These are phyloP conservation scores for Diddensiella caesifluorescens DNA, from an alignment of 805 yeast species.

Conservation along the genomic window DNA sequence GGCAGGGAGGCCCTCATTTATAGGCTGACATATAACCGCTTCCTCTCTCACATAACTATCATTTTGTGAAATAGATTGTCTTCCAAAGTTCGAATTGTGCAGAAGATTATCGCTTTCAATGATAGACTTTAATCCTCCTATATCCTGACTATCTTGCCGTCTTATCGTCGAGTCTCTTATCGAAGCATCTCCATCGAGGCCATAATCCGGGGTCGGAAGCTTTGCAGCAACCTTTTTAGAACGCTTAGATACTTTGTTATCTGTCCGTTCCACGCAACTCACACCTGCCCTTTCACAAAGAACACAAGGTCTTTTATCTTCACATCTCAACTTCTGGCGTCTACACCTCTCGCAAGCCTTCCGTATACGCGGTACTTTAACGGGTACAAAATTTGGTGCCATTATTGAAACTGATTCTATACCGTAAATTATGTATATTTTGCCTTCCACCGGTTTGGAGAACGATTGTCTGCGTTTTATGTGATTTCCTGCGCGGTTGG, in stretches of 20 bases:
- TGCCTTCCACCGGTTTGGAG: slow-evolving; percentile 1
- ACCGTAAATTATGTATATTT: not conserved
- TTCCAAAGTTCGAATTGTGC: too few species aligned
- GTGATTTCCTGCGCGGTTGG: too few species aligned
- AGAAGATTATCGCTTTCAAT: not conserved
- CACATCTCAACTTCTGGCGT: slow-evolving; percentile 12
- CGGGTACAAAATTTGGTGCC: not conserved
- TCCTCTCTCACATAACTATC: too few species aligned
- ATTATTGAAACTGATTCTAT: too few species aligned
- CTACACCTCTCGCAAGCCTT: slow-evolving; percentile 12
- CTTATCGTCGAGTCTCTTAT: not conserved
- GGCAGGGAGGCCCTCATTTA: too few species aligned
- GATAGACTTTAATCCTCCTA: not conserved
- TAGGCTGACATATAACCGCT: too few species aligned
- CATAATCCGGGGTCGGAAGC: not conserved
- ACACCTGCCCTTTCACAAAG: slow-evolving; percentile 8
- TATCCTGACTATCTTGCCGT: not conserved
- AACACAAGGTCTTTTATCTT: slow-evolving; percentile 10
- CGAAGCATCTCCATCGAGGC: not conserved
- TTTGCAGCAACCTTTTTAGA: not conserved
- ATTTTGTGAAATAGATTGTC: too few species aligned
- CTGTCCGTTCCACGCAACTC: slow-evolving; percentile 8
- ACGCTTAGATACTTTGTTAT: slow-evolving; percentile 1
- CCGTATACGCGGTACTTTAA: slow-evolving; percentile 27
- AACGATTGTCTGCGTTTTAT: not conserved